Evolutionary conservation across 176 grass and related monocot species (phyloP).

Genomic region (Rhynchospora pubera): DNA sequence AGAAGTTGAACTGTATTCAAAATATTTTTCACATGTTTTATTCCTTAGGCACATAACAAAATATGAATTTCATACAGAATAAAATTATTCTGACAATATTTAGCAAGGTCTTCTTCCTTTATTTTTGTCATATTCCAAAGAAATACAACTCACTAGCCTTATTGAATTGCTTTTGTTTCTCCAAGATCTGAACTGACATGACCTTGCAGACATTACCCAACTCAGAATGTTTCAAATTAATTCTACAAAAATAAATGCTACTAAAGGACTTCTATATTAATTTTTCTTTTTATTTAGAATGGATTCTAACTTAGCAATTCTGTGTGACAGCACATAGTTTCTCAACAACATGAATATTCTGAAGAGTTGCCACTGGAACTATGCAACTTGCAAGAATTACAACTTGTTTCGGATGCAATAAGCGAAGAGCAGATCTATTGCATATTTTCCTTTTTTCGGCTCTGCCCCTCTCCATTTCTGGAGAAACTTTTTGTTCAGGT

Average conservation of each 20-base stretch:
- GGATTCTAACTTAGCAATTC: neutral
- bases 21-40: no score
- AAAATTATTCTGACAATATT: no score
- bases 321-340: slow-evolving; percentile 15
- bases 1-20: no score
- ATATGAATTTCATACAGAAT: no score
- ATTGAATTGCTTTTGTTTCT: no score
- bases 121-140: no score
- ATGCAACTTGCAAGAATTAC: slow-evolving; percentile 42
- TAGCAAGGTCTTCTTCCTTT: no score
- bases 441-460: slow-evolving; percentile 13
- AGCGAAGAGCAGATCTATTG: neutral
- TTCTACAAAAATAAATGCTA: neutral
- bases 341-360: neutral
- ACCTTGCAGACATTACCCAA: no score
- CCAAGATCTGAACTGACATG: no score
- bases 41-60: no score
- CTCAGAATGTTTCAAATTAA: no score
- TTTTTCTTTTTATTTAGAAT: neutral
- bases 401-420: slow-evolving; percentile 31
- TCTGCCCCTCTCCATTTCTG: slow-evolving; percentile 10
- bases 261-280: neutral
- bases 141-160: no score
- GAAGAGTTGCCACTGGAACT: neutral
- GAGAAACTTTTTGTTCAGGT: slow-evolving; percentile 42